Percentiles rank a stretch among this genome's conserved stretches.
Conservation (phyloP, 2,329 filamentous ascomycete species). For the Kalmusia sp. region DNA sequence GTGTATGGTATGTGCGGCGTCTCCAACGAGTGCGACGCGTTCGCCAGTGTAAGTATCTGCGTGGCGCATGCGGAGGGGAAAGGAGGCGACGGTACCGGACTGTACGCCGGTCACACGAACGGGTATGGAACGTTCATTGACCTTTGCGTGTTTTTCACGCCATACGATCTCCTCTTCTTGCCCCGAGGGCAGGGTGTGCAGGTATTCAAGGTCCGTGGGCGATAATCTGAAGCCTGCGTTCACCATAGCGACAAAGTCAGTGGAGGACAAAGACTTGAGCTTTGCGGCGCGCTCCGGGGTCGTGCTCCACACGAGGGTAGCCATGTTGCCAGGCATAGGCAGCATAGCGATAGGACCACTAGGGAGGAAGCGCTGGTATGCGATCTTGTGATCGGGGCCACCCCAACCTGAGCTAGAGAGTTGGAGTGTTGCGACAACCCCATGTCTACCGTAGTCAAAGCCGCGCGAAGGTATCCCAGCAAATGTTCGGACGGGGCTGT, state of each 20-base stretch:
- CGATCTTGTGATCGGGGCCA: conserved; percentile 65
- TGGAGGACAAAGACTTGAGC: conserved; percentile 75
- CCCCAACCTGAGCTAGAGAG: conserved; percentile 63
- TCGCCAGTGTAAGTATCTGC: conserved; percentile 93
- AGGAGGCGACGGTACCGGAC: conserved; percentile 81
- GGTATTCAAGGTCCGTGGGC: conserved; percentile 79
- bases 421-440: conserved; percentile 86
- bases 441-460: conserved; percentile 92
- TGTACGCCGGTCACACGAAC: conserved; percentile 75
- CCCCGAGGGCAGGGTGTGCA: conserved; percentile 68
- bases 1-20: conserved; percentile 94
- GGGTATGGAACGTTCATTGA: conserved; percentile 61
- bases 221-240: conserved; percentile 91
- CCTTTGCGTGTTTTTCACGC: conserved; percentile 75
- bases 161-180: conserved; percentile 81
- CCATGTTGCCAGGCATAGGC: conserved; percentile 81
- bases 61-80: conserved; percentile 89
- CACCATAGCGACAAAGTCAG: conserved; percentile 84
- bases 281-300: conserved; percentile 79
- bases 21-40: conserved; percentile 89
- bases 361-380: conserved; percentile 94
- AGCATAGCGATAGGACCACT: conserved; percentile 91
- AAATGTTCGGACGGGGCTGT: conserved; percentile 90
- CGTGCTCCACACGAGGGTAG: conserved; percentile 94
- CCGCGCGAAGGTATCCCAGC: conserved; percentile 84